Evolutionary conservation across 176 grass and related monocot species (phyloP), one percentile per base, ranked within the genome.

Genomic region (Juncus inflexus): DNA sequence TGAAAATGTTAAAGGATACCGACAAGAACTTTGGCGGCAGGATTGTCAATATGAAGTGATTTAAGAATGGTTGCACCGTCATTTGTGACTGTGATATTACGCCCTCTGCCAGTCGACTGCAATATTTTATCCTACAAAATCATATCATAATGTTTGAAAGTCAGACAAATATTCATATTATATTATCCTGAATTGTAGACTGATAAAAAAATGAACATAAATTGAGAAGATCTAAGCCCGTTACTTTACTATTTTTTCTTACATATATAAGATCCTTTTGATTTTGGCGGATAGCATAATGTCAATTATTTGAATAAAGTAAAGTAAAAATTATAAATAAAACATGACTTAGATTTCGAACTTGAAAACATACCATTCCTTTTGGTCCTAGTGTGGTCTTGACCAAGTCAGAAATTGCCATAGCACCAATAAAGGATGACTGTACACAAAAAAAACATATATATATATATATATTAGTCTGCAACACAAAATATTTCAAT

Each of bases 11-110:
- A 28, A 90, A 87, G 87, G 92, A 96, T 96, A 96, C 92, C 94
- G 67, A 97, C 77, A 81, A 97, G 94, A 62, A 97, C 94, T 76
- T 97, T 97, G 0, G 94, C 94, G 64, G 94, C 85, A 74, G 94
- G 82, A 41, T 86, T 97, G 42, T 97, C 94, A 61, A 97, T 97
- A 64, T 89, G 94, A 82, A 97, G 94, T 0, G 94, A 89, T 60
- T 97, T 97, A 61, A 97, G 68, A 63, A 97, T 97, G 36, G 94
- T 97, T n/a, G 94, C 94, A 15, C 92, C 92, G 10, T 96, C 92
- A 65, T 96, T 96, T 47, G 92, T 96, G 54, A 96, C 84, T 70
- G 87, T 96, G 67, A 96, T 76, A 71, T 14, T 89, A 9, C 66
- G 69, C 14, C 92, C 84, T 75, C 92, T 87, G 3, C 92, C 92